A percentile compares a stretch with the other conserved stretches of the same genome.
These are phyloP conservation scores for Cryptomeria japonica DNA, from an alignment of 75 land plant species.

Conservation along the genomic window DNA sequence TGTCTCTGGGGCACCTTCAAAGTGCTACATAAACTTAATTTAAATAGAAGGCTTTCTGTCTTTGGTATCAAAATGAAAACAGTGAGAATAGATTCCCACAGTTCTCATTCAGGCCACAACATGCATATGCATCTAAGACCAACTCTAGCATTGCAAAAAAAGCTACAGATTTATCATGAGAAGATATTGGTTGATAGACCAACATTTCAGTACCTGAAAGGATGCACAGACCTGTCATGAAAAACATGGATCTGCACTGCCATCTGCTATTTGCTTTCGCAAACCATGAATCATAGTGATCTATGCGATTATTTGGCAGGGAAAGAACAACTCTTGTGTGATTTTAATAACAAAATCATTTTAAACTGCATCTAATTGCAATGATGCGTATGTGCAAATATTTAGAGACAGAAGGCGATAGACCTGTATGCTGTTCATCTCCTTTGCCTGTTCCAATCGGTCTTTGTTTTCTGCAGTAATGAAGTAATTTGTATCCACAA, in stretches of 20 bases:
- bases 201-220: background rate
- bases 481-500: constrained; percentile 69
- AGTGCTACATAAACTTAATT: background rate
- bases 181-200: background rate
- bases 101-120: background rate
- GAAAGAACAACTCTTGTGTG: background rate
- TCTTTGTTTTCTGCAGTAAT: constrained; percentile 71
- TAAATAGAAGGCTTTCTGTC: background rate
- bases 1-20: background rate
- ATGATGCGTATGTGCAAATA: background rate
- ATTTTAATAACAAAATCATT: background rate
- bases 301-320: background rate
- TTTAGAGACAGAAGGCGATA: background rate
- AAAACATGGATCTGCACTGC: background rate
- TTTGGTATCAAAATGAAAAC: background rate
- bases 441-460: constrained; percentile 69
- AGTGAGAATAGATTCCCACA: background rate
- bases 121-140: background rate
- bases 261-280: background rate
- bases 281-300: background rate
- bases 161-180: background rate
- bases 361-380: background rate
- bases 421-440: constrained; percentile 68
- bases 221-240: background rate
- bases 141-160: background rate